phyloP scores from a whole-genome alignment of 441 rosid genomes.

The Erodium trifolium region DNA sequence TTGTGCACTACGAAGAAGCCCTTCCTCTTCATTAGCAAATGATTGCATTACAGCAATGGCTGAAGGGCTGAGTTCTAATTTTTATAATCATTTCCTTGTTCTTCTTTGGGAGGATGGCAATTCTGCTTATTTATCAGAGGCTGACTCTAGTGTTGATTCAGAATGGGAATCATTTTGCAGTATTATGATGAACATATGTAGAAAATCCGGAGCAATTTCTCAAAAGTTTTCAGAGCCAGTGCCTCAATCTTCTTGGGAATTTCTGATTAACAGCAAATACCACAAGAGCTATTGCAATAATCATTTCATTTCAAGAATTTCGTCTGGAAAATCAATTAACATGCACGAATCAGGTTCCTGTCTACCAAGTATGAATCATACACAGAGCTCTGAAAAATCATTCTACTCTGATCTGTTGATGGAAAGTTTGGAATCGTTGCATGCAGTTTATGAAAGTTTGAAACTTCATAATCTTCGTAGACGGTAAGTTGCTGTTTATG shows the following conservation, averaged over 20 bases:
- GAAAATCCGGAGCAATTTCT: conserved; percentile 35
- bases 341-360: conserved; percentile 25
- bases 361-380: conserved; percentile 29
- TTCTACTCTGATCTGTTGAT: conserved; percentile 45
- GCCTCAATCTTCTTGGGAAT: conserved; percentile 70
- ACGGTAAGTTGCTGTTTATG: conserved; percentile 38
- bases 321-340: conserved; percentile 29
- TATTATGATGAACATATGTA: conserved; percentile 56
- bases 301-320: conserved; percentile 33
- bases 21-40: conserved; percentile 73
- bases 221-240: conserved; percentile 27
- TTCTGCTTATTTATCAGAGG: conserved; percentile 40
- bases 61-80: conserved; percentile 66
- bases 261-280: conserved; percentile 71
- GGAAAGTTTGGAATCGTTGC: conserved; percentile 69
- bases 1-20: conserved; percentile 65
- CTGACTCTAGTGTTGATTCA: conserved; percentile 43
- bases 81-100: conserved; percentile 65
- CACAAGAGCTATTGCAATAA: conserved; percentile 59
- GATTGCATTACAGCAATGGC: conserved; percentile 90
- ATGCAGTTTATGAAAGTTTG: conserved; percentile 90
- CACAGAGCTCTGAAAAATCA: conserved; percentile 34
- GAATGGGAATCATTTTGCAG: conserved; percentile 75
- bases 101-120: conserved; percentile 79
- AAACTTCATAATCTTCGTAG: conserved; percentile 91